Evolutionary conservation across 2,329 filamentous ascomycete genomes (phyloP).

Genomic region (Hansfordia pulvinata): DNA sequence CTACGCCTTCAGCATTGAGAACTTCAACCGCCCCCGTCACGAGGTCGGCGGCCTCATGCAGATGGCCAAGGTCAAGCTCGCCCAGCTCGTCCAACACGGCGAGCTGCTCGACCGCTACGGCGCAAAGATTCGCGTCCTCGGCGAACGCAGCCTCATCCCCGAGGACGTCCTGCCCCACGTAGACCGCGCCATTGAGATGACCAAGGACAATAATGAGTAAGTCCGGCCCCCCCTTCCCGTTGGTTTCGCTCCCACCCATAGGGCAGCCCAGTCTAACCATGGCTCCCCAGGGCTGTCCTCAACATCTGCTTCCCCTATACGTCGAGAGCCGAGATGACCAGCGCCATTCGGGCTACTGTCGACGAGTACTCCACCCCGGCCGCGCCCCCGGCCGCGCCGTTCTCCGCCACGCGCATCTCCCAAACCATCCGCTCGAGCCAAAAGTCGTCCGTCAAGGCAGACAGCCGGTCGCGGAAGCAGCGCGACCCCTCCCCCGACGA

Average conservation of each 20-base stretch:
- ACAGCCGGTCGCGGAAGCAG: slow-evolving; percentile 31
- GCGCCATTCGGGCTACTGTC: slow-evolving; percentile 77
- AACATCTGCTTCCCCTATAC: slow-evolving; percentile 99
- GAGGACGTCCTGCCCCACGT: slow-evolving; percentile 82
- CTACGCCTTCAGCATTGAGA: slow-evolving; percentile 97
- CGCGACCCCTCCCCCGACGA: slow-evolving; percentile 32
- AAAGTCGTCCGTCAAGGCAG: slow-evolving; percentile 29
- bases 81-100: slow-evolving; percentile 84
- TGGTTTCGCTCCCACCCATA: too few species aligned
- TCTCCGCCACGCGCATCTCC: slow-evolving; percentile 78
- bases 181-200: slow-evolving; percentile 74
- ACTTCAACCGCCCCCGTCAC: slow-evolving; percentile 93
- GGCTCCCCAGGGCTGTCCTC: slow-evolving; percentile 35
- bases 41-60: slow-evolving; percentile 97
- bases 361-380: slow-evolving; percentile 70
- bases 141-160: slow-evolving; percentile 71
- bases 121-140: slow-evolving; percentile 72
- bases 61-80: slow-evolving; percentile 89
- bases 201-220: slow-evolving; percentile 71
- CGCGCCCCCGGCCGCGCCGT: slow-evolving; percentile 51
- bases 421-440: slow-evolving; percentile 69
- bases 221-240: slow-evolving; percentile 12
- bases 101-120: slow-evolving; percentile 89
- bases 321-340: slow-evolving; percentile 86
- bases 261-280: slow-evolving; percentile 3